Percentiles rank a stretch among this genome's conserved stretches.
Evolutionary conservation across 2,329 filamentous ascomycete genomes (phyloP).

Genomic region (Trichothecium sympodiale): DNA sequence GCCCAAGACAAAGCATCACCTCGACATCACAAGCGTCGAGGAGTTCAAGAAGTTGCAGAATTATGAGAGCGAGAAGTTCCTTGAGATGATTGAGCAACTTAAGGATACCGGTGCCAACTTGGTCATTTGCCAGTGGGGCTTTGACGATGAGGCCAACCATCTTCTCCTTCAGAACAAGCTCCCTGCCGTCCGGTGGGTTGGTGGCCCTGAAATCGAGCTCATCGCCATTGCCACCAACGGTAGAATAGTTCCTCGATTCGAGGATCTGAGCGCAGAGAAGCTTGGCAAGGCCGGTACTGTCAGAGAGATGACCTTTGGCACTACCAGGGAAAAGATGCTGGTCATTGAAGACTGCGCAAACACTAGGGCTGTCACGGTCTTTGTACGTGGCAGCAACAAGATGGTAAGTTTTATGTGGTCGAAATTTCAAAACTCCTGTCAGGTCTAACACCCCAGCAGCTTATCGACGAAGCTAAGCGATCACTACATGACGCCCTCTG

Average conservation of each 20-base stretch:
- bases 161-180: constrained; percentile 90
- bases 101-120: constrained; percentile 96
- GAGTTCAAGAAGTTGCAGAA: constrained; percentile 97
- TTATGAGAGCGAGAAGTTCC: constrained; percentile 93
- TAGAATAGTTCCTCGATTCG: constrained; percentile 92
- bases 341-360: constrained; percentile 99
- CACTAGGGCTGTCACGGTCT: constrained; percentile 89
- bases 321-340: constrained; percentile 97
- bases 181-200: constrained; percentile 94
- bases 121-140: constrained; percentile 98
- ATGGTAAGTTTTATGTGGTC: constrained; percentile 53
- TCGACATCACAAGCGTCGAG: constrained; percentile 92
- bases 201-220: constrained; percentile 93
- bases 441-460: constrained; percentile 39
- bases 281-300: constrained; percentile 83
- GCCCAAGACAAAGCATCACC: constrained; percentile 99
- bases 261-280: constrained; percentile 85
- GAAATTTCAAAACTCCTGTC: neutral
- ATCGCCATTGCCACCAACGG: constrained; percentile 98
- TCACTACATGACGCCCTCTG: constrained; percentile 96
- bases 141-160: constrained; percentile 98
- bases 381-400: constrained; percentile 97
- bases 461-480: constrained; percentile 97
- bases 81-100: constrained; percentile 97
- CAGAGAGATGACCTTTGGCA: constrained; percentile 91